Base-by-base conservation (phyloP, 495 filamentous ascomycete species). In the Annulohypoxylon nitens region DNA sequence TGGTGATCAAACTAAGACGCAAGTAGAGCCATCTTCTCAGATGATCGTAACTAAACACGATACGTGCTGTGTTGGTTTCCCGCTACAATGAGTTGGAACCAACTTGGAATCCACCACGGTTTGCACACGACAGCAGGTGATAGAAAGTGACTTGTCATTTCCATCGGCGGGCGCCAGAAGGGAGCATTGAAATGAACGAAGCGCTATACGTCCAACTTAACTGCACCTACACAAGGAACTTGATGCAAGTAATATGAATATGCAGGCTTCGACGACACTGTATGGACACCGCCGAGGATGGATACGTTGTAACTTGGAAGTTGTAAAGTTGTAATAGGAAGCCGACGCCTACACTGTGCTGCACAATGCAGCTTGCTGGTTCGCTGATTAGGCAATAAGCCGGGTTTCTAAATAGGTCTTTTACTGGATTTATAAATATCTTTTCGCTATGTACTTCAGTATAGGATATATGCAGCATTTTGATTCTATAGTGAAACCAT, bases 181-280 rank as follows among this genome's bases (percentile, higher is more conserved):
- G 54, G 48, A 39, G 36, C 23, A 61, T 48, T 61, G 69, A 23
- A 37, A 54, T 30, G 67, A 75, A 61, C 63, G 34, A 67, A 37
- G 58, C 67, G 58, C 65, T 30, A 67, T 70, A 61, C 67, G 37
- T 64, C 63, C 63, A 67, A 34, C 16, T 64, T 51, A 34, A 67
- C 48, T 50, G 58, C 62, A 70, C 43, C 71, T 33, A 20, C 60
- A 54, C 34, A 57, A 64, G 64, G 43, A 50, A 64, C 34, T 50
- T 54, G 51, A 64, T 75, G 72, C 72, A 70, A 67, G 67, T 75
- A 75, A 75, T 75, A 74, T 70, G 61, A 65, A 34, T 25, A 67
- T 75, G 67, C 58, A 70, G 63, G 53, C 26, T 37, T 37, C 18
- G 39, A 61, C 43, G 45, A 59, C 23, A 62, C 41, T 39, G 48